These are phyloP conservation scores for Gregarina niphandrodes DNA, from an alignment of 169 alveolate species.

Conservation along the genomic window DNA sequence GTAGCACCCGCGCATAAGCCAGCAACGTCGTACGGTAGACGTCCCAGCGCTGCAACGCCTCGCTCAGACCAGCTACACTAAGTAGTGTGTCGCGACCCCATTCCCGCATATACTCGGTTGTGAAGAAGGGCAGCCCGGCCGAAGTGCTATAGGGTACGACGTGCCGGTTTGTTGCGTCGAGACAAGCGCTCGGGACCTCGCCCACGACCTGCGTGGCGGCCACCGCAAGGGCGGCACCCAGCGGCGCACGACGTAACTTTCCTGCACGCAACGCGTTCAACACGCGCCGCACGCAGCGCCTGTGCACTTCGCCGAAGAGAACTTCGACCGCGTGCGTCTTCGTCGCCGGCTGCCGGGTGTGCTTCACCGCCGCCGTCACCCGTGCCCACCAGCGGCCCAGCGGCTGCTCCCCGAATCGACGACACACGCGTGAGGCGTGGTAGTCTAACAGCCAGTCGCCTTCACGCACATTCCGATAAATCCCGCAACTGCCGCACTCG, in stretches of 20 bases:
- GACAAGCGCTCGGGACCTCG: no score
- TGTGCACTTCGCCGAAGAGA: no score
- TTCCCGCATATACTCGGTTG: conserved; percentile 64
- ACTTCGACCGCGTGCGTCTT: no score
- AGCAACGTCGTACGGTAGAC: conserved; percentile 44
- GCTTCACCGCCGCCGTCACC: no score
- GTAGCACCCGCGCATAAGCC: conserved; percentile 59
- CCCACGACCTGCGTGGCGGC: no score
- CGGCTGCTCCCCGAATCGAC: not conserved
- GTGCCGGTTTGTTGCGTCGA: no score
- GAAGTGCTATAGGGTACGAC: no score
- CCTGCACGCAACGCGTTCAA: no score
- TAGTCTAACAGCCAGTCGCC: conserved; percentile 63
- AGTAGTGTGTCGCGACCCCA: conserved; percentile 91
- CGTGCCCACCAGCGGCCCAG: conserved; percentile 1
- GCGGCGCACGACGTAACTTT: no score
- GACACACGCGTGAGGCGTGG: conserved; percentile 24
- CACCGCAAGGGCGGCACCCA: no score
- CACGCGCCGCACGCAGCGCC: no score
- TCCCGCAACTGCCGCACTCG: conserved; percentile 33
- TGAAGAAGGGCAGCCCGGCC: conserved; percentile 76
- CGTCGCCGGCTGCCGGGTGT: no score
- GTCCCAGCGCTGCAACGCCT: conserved; percentile 6
- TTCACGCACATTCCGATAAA: conserved; percentile 35
- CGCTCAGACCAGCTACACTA: conserved; percentile 48